Conservation (phyloP, 1,284 basidiomycete genomes). For the Trichosporon sp. region DNA sequence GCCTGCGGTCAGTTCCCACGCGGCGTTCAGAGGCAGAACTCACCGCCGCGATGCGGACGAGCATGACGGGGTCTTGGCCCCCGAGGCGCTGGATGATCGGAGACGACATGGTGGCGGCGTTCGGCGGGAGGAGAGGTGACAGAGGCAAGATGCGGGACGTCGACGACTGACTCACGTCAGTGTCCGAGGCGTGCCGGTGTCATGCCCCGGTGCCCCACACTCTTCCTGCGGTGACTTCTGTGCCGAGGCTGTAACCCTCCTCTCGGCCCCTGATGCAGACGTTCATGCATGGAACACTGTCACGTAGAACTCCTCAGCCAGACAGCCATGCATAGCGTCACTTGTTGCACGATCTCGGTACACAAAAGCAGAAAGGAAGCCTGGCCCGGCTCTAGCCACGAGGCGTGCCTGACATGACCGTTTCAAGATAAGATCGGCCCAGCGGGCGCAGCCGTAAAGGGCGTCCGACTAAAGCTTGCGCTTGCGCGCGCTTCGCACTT, state of each 20-base stretch:
- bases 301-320: too few relatives aligned
- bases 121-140: not conserved
- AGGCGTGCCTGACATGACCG: not conserved
- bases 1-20: conserved; percentile 12
- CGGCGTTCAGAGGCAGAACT: not conserved
- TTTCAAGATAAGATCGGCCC: not conserved
- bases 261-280: too few relatives aligned
- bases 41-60: conserved; percentile 31
- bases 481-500: too few relatives aligned
- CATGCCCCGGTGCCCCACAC: not conserved
- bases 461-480: too few relatives aligned
- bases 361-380: too few relatives aligned
- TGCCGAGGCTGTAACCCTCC: too few relatives aligned
- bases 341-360: too few relatives aligned
- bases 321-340: too few relatives aligned
- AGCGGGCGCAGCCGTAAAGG: too few relatives aligned
- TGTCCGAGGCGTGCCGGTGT: not conserved
- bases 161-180: not conserved
- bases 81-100: conserved; percentile 27
- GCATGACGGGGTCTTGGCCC: conserved; percentile 32
- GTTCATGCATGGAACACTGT: too few relatives aligned
- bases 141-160: not conserved
- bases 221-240: not conserved
- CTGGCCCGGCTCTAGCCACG: not conserved
- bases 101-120: conserved; percentile 10